Percentiles rank a stretch among this genome's conserved stretches.
Evolutionary conservation across 2,329 filamentous ascomycete genomes (phyloP).

Genomic region (Blumeriella jaapii): DNA sequence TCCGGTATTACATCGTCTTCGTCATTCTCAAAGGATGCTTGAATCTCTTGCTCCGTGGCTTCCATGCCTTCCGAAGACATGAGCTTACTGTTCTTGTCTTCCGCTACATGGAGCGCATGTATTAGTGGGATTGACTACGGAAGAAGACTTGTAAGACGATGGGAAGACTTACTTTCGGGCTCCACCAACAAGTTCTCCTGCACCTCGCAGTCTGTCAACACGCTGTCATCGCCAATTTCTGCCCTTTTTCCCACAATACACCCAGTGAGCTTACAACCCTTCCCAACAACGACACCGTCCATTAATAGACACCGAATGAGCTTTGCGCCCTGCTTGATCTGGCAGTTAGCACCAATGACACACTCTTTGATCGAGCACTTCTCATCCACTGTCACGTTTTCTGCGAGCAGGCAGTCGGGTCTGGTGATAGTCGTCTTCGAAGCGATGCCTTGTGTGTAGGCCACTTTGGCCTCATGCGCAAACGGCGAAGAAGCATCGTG

Average conservation of each 20-base stretch:
- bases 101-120: slow-evolving; percentile 35
- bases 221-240: slow-evolving; percentile 69
- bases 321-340: slow-evolving; percentile 76
- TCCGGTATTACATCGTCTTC: slow-evolving; percentile 7
- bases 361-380: slow-evolving; percentile 87
- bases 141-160: background rate
- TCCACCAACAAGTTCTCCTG: slow-evolving; percentile 83
- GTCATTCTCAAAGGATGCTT: slow-evolving; percentile 32
- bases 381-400: slow-evolving; percentile 82
- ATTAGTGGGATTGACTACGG: too few relatives aligned
- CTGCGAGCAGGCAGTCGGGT: slow-evolving; percentile 70
- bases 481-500: slow-evolving; percentile 53
- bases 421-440: slow-evolving; percentile 71
- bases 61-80: slow-evolving; percentile 58
- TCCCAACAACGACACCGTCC: slow-evolving; percentile 80
- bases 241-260: slow-evolving; percentile 77
- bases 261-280: slow-evolving; percentile 72
- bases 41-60: slow-evolving; percentile 50
- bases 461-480: slow-evolving; percentile 68
- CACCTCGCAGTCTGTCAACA: slow-evolving; percentile 83
- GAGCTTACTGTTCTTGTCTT: slow-evolving; percentile 55
- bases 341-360: slow-evolving; percentile 78
- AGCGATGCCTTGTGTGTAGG: slow-evolving; percentile 73
- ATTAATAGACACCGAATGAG: slow-evolving; percentile 82
- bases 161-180: slow-evolving; percentile 51